These are phyloP conservation scores for Aspergillus hancockii DNA, from an alignment of 495 filamentous ascomycete genomes.

Conservation along the genomic window DNA sequence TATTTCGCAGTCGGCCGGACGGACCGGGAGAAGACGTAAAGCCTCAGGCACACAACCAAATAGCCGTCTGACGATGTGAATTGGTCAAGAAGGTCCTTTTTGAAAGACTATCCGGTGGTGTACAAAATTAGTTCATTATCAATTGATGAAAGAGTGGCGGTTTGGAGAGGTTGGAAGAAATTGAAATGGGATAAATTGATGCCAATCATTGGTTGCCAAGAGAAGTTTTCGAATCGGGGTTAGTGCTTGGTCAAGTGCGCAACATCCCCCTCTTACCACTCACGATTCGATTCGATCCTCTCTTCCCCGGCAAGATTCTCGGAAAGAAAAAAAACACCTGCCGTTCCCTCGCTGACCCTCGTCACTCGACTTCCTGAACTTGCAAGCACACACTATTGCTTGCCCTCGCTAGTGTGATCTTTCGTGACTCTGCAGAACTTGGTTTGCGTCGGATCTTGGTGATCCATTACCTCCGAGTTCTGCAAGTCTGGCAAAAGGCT, in stretches of 20 bases:
- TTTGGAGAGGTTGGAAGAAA: background rate
- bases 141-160: too few species aligned
- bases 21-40: slow-evolving; percentile 13
- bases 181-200: background rate
- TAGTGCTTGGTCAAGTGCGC: slow-evolving; percentile 25
- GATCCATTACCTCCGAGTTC: slow-evolving; percentile 34
- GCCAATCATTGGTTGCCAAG: slow-evolving; percentile 23
- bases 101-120: background rate
- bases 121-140: background rate
- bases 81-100: background rate
- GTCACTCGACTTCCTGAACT: slow-evolving; percentile 13
- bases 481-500: slow-evolving; percentile 31
- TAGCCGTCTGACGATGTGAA: background rate
- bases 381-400: background rate
- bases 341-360: slow-evolving; percentile 13
- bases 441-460: slow-evolving; percentile 16
- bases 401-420: slow-evolving; percentile 6
- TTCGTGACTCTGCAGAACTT: slow-evolving; percentile 22
- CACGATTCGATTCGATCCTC: slow-evolving; percentile 29
- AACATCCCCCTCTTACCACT: slow-evolving; percentile 24
- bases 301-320: slow-evolving; percentile 25
- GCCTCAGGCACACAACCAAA: background rate
- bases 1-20: slow-evolving; percentile 7
- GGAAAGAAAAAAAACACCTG: slow-evolving; percentile 16
- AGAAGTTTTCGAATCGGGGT: slow-evolving; percentile 21